Evolutionary conservation across 768 basidiomycete species (phyloP).

Genomic region (Mycena leptocephala): DNA sequence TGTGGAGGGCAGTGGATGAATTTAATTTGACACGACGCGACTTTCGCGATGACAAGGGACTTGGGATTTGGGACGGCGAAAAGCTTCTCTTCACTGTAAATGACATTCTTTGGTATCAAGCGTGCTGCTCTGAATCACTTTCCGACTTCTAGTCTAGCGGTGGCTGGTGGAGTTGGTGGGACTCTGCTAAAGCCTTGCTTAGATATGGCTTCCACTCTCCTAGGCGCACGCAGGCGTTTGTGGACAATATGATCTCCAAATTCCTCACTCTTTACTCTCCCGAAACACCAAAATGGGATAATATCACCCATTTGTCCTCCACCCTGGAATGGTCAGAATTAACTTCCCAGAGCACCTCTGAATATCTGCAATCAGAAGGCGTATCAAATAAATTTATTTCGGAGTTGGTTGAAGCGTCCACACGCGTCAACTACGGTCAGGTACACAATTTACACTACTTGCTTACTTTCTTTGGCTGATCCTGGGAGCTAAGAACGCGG

Average conservation of each 20-base stretch:
- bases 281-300: constrained; percentile 73
- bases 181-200: constrained; percentile 81
- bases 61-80: constrained; percentile 90
- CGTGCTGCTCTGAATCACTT: neutral
- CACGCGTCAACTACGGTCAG: constrained; percentile 90
- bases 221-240: constrained; percentile 68
- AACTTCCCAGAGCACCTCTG: constrained; percentile 66
- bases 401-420: constrained; percentile 87
- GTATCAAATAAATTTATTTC: constrained; percentile 72
- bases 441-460: constrained; percentile 46
- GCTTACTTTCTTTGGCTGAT: neutral
- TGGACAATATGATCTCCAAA: constrained; percentile 66
- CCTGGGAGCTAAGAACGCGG: constrained; percentile 66
- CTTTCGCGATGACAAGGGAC: constrained; percentile 65
- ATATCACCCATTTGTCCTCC: constrained; percentile 71
- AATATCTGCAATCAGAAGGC: constrained; percentile 70
- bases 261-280: constrained; percentile 72
- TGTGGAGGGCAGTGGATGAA: constrained; percentile 84
- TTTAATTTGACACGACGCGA: constrained; percentile 77
- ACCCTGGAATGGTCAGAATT: constrained; percentile 66
- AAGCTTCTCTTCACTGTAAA: constrained; percentile 77
- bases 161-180: constrained; percentile 77
- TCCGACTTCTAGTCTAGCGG: constrained; percentile 18
- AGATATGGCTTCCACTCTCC: constrained; percentile 83
- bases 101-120: constrained; percentile 7